Conservation (phyloP, 192 early-diverging fungal species). For the Cladochytrium replicatum region DNA sequence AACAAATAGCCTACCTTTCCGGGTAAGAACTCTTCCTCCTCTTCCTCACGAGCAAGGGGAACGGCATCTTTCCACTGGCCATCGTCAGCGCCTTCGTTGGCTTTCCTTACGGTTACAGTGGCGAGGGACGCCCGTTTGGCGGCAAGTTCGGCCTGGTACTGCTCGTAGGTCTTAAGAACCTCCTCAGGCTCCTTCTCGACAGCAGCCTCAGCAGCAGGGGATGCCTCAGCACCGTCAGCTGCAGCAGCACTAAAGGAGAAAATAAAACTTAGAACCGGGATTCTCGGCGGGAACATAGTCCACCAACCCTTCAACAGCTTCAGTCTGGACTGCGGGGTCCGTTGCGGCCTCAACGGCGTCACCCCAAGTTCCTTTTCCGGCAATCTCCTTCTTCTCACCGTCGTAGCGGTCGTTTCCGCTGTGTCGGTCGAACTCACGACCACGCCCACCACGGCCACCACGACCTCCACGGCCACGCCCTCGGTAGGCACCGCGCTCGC, state of each 20-base stretch:
- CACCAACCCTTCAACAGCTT: conserved; percentile 23
- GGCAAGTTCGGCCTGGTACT: conserved; percentile 66
- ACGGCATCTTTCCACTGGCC: conserved; percentile 71
- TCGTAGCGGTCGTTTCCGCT: conserved; percentile 66
- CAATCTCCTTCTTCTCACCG: conserved; percentile 81
- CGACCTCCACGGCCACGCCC: conserved; percentile 28
- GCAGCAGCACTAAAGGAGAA: conserved; percentile 15
- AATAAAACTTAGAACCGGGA: conserved; percentile 2
- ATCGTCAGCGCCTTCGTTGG: conserved; percentile 83
- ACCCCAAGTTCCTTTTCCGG: conserved; percentile 69
- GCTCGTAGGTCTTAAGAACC: conserved; percentile 72
- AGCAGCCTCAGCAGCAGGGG: conserved; percentile 27
- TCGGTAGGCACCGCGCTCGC: conserved; percentile 20
- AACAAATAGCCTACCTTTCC: conserved; percentile 44
- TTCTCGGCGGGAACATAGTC: conserved; percentile 2
- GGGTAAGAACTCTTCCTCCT: conserved; percentile 64
- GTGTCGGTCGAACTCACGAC: conserved; percentile 81
- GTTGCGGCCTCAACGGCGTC: conserved; percentile 45
- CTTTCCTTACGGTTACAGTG: conserved; percentile 50
- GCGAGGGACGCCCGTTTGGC: conserved; percentile 50
- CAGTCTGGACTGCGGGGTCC: conserved; percentile 41
- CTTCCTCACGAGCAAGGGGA: conserved; percentile 59
- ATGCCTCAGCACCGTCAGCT: conserved; percentile 24
- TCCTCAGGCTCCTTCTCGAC: conserved; percentile 61
- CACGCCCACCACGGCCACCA: conserved; percentile 42